These are phyloP conservation scores for Brettanomyces sp. DNA, from an alignment of 805 yeast species.

Conservation along the genomic window DNA sequence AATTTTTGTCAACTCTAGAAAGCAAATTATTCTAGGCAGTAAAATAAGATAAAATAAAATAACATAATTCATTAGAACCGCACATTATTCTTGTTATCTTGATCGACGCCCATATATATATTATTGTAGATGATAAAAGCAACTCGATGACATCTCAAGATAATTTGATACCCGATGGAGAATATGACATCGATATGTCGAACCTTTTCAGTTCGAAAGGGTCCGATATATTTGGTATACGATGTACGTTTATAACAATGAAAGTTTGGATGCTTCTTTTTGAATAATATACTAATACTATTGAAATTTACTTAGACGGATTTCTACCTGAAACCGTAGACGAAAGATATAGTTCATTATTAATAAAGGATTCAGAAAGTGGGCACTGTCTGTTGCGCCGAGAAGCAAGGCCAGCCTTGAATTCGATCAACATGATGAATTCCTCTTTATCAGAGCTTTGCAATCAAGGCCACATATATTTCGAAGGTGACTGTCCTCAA, in stretches of 20 bases:
- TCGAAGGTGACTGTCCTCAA: conserved; percentile 20
- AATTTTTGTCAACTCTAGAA: not conserved
- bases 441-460: not conserved
- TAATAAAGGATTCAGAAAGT: conserved; percentile 11
- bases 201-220: conserved; percentile 11
- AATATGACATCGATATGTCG: conserved; percentile 25
- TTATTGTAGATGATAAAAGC: too few species aligned
- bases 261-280: not conserved
- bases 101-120: too few species aligned
- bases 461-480: conserved; percentile 13
- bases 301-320: conserved; percentile 13
- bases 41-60: too few species aligned
- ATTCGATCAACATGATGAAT: conserved; percentile 7
- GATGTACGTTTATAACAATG: conserved; percentile 19
- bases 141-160: not conserved
- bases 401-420: conserved; percentile 16
- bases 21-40: too few species aligned
- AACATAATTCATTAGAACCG: not conserved
- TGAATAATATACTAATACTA: not conserved
- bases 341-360: conserved; percentile 12
- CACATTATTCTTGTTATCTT: not conserved
- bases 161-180: conserved; percentile 24
- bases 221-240: conserved; percentile 22
- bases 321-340: conserved; percentile 27
- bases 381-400: conserved; percentile 17